Conservation (phyloP, 441 rosid genomes). For the Francoa sonchifolia region DNA sequence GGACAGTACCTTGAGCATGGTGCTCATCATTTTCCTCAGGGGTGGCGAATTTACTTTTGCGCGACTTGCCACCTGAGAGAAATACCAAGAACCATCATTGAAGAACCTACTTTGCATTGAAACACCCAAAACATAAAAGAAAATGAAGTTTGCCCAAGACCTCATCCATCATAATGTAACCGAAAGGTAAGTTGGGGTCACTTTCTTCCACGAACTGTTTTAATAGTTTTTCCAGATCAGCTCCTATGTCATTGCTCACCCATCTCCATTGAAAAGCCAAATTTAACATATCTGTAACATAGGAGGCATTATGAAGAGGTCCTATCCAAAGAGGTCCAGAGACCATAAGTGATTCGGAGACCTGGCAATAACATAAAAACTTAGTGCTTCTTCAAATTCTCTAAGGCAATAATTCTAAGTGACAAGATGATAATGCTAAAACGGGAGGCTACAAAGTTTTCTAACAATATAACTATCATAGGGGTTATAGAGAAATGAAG, state of each 20-base stretch:
- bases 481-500: constrained; percentile 1
- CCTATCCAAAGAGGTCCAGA: constrained; percentile 89
- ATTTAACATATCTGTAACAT: constrained; percentile 44
- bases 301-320: constrained; percentile 54
- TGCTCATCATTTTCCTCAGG: constrained; percentile 40
- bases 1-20: constrained; percentile 39
- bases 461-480: not conserved
- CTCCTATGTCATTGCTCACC: constrained; percentile 41
- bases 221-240: constrained; percentile 58
- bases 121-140: not conserved
- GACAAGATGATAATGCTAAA: too few species aligned
- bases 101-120: not conserved
- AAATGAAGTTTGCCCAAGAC: constrained; percentile 14
- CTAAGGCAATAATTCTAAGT: not conserved
- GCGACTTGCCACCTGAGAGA: constrained; percentile 60
- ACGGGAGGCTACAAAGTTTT: too few species aligned
- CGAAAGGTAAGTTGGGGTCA: constrained; percentile 65
- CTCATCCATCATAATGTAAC: constrained; percentile 81
- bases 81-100: not conserved
- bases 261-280: constrained; percentile 67
- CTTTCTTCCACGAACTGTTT: constrained; percentile 66
- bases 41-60: constrained; percentile 72
- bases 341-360: constrained; percentile 33
- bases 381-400: constrained; percentile 1
- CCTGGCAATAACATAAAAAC: constrained; percentile 19